Evolutionary conservation across 1,284 basidiomycete genomes (phyloP), one percentile per base, ranked within the genome.

Genomic region (Heliocybe sulcata): DNA sequence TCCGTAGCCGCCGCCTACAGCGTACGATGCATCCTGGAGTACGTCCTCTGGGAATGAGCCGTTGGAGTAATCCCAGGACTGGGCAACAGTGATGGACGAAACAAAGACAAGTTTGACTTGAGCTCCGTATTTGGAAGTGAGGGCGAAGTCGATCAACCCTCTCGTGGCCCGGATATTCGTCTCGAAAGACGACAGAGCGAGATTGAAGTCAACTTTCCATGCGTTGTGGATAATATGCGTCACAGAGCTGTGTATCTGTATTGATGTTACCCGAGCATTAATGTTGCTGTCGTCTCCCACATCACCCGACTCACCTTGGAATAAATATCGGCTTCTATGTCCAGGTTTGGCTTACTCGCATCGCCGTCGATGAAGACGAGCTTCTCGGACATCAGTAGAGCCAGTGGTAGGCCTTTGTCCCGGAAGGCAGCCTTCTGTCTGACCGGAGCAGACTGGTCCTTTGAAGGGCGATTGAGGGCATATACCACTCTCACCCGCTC

Each of bases 201-300:
- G 57, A n/a, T 72, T 72, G 59, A 73, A 74, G 59, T 75, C 66
- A 2, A 72, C 60, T 0, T 65, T 60, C 67, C 69, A 74, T 1
- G 66, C 70, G 47, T 61, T 65, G 51, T 64, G 63, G 12, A 67
- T 57, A 42, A 67, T 62, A 19, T 58, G 56, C 3, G 65, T 65
- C 12, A 60, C 58, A 2, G 57, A 58, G 2, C 20, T 16, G 16
- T 57, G 55, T 6, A 66, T 61, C 62, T 64, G 33, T 10, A 38
- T 4, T 26, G 26, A n/a, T 10, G 10, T 10, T 25, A 47, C n/a
- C n/a, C n/a, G n/a, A n/a, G n/a, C n/a, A n/a, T n/a, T n/a, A n/a
- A n/a, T n/a, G n/a, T n/a, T n/a, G n/a, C n/a, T n/a, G n/a, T n/a
- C n/a, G n/a, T n/a, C n/a, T n/a, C n/a, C n/a, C n/a, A n/a, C n/a